phyloP scores from a whole-genome alignment of 192 early-diverging fungal genomes.

The Phlyctochytrium bullatum region DNA sequence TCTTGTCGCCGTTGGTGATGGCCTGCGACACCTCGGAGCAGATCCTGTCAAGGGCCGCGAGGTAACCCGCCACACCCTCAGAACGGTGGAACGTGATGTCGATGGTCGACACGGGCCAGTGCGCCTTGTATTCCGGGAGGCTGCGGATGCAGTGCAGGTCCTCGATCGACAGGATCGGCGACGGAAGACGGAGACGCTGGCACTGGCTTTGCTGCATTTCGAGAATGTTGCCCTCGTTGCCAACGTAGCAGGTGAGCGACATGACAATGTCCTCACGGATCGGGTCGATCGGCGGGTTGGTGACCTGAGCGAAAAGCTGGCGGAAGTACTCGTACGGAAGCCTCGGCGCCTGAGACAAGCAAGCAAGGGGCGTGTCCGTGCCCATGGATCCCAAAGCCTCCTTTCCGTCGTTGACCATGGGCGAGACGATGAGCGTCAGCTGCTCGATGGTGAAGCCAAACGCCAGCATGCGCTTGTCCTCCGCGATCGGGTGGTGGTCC shows the following conservation, averaged over 20 bases:
- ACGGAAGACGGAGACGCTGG: conserved; percentile 74
- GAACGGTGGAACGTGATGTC: conserved; percentile 80
- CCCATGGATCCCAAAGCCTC: conserved; percentile 99
- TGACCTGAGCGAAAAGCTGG: conserved; percentile 97
- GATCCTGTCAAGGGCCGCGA: conserved; percentile 77
- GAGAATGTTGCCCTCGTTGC: conserved; percentile 91
- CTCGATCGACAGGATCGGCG: conserved; percentile 81
- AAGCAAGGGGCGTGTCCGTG: conserved; percentile 93
- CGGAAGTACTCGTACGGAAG: conserved; percentile 97
- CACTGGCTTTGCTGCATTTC: conserved; percentile 78
- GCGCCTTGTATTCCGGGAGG: conserved; percentile 61
- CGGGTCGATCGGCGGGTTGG: conserved; percentile 98
- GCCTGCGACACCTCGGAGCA: conserved; percentile 80
- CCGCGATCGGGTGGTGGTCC: conserved; percentile 41
- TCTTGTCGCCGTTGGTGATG: conserved; percentile 70
- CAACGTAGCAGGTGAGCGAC: conserved; percentile 92
- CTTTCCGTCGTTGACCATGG: conserved; percentile 89
- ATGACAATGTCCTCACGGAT: conserved; percentile 98
- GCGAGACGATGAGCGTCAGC: conserved; percentile 80
- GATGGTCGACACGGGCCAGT: conserved; percentile 78
- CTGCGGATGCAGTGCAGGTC: conserved; percentile 78
- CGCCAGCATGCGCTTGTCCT: conserved; percentile 68
- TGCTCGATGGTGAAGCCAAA: conserved; percentile 95
- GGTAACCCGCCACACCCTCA: conserved; percentile 79
- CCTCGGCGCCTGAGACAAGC: conserved; percentile 81